Evolutionary conservation across 306 rosid species (phyloP).

Genomic region (Trichosanthes truncata): DNA sequence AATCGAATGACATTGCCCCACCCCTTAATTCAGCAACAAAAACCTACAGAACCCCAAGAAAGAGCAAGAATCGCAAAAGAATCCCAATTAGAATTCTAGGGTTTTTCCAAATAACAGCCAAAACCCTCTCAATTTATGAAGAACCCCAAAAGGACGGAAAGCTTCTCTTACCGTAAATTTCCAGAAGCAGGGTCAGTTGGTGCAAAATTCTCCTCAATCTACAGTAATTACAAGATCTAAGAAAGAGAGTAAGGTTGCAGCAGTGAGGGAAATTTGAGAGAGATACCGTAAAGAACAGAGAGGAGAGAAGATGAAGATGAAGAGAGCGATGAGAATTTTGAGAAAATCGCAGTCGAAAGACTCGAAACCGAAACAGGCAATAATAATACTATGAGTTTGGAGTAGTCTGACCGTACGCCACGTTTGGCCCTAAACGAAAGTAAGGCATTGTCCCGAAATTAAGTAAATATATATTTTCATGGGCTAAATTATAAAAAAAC

Average conservation of each 20-base stretch:
- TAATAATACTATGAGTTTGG: neutral
- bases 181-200: neutral
- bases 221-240: neutral
- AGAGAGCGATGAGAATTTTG: neutral
- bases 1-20: constrained; percentile 40
- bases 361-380: neutral
- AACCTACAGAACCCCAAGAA: neutral
- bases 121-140: neutral
- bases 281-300: neutral
- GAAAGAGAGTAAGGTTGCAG: neutral
- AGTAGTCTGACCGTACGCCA: neutral
- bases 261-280: neutral
- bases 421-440: no score
- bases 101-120: neutral
- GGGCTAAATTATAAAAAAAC: no score
- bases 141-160: neutral
- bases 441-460: no score
- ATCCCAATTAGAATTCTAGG: neutral
- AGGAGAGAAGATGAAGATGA: neutral
- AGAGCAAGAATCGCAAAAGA: neutral
- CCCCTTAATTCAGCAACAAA: constrained; percentile 1
- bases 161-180: neutral
- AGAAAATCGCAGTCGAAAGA: neutral
- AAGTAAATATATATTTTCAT: no score
- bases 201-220: neutral